Conservation (phyloP, 1,139 yeast genomes). For the Taphrina pruni region DNA sequence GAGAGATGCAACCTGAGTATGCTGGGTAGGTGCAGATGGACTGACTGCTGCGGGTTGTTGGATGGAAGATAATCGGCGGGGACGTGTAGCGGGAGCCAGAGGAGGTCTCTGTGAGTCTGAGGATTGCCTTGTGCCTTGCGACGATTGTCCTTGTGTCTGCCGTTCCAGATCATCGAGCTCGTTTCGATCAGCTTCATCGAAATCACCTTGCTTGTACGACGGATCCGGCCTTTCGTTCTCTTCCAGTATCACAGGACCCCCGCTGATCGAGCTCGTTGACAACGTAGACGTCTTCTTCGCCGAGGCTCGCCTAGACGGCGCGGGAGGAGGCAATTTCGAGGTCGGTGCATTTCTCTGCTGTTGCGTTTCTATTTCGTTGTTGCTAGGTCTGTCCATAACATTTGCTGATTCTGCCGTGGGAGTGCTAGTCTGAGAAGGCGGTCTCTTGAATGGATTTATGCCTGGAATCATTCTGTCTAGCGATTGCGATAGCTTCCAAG, state of each 20-base stretch:
- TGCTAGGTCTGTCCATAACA: no score
- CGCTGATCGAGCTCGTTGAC: background rate
- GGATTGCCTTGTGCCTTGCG: conserved; percentile 1
- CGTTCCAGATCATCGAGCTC: conserved; percentile 26
- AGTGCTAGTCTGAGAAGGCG: background rate
- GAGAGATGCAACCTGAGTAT: background rate
- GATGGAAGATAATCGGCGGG: background rate
- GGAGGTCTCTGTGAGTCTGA: conserved; percentile 13
- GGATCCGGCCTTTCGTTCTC: background rate
- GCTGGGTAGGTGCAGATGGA: background rate
- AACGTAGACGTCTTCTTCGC: conserved; percentile 1
- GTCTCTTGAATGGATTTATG: conserved; percentile 14
- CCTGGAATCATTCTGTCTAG: conserved; percentile 12
- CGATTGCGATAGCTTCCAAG: no score
- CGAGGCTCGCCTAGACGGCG: conserved; percentile 16
- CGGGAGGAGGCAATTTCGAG: conserved; percentile 21
- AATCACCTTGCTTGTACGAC: background rate
- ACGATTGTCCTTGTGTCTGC: background rate
- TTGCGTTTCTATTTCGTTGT: background rate
- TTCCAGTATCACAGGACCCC: conserved; percentile 2
- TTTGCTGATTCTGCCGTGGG: background rate
- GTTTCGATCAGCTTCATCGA: conserved; percentile 22
- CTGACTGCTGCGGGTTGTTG: background rate
- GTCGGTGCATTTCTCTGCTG: background rate
- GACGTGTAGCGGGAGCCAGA: conserved; percentile 9